These are phyloP conservation scores for Trametes villosa DNA, from an alignment of 768 basidiomycete genomes.

Conservation along the genomic window DNA sequence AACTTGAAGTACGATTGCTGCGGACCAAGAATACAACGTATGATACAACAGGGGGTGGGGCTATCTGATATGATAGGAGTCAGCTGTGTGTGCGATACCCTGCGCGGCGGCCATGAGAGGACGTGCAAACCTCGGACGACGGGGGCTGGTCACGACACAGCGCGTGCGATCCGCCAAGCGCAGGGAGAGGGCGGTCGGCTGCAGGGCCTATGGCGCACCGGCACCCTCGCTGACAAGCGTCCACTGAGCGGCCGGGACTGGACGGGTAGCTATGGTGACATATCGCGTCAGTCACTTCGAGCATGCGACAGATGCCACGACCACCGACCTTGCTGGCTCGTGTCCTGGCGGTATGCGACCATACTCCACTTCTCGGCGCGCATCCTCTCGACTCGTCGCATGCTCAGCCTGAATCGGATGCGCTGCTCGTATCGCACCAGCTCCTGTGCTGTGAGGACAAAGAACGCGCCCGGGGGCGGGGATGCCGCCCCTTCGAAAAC, in stretches of 20 bases:
- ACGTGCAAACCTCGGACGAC: too few species aligned
- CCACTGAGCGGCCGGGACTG: too few species aligned
- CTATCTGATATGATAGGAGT: neutral
- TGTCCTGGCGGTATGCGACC: constrained; percentile 12
- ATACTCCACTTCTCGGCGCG: constrained; percentile 16
- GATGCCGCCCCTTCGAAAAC: constrained; percentile 15
- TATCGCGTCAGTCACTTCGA: too few species aligned
- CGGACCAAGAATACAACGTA: neutral
- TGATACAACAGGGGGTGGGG: neutral
- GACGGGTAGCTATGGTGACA: too few species aligned
- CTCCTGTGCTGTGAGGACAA: constrained; percentile 19
- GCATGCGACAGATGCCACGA: too few species aligned
- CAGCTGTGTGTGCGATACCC: neutral
- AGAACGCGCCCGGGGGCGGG: constrained; percentile 14
- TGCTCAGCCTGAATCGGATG: constrained; percentile 24
- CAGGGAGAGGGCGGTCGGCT: too few species aligned
- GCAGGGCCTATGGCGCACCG: too few species aligned
- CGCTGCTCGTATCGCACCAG: neutral
- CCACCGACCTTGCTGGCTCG: neutral
- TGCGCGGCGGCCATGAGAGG: neutral
- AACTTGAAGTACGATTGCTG: neutral
- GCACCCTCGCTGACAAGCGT: too few species aligned
- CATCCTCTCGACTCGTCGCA: constrained; percentile 19
- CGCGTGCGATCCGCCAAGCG: too few species aligned
- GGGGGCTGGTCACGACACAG: too few species aligned